These are phyloP conservation scores for Pseudocercospora eumusae DNA, from an alignment of 2,329 filamentous ascomycete genomes.

Conservation along the genomic window DNA sequence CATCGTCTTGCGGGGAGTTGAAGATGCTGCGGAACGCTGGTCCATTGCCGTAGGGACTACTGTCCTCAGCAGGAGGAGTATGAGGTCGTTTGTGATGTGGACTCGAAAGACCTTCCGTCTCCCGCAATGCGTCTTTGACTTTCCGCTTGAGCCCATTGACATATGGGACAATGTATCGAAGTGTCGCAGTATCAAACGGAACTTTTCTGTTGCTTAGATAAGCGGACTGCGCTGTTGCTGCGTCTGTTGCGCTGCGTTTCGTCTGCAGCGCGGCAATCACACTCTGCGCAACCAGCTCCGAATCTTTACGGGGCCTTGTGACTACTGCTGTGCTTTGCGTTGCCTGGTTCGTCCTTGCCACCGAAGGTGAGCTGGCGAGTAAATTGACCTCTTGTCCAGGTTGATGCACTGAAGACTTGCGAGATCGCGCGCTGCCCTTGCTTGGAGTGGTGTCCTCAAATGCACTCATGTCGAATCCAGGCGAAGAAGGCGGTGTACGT, in stretches of 20 bases:
- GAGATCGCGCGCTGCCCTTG: conserved; percentile 9
- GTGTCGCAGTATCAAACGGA: conserved; percentile 66
- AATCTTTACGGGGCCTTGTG: conserved; percentile 56
- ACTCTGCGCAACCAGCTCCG: conserved; percentile 60
- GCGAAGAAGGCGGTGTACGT: conserved; percentile 57
- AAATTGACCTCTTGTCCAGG: background rate
- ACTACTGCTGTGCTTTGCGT: conserved; percentile 32
- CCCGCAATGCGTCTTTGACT: conserved; percentile 51
- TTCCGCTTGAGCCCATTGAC: conserved; percentile 51
- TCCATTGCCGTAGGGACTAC: conserved; percentile 31
- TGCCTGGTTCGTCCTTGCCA: conserved; percentile 1
- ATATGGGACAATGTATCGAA: conserved; percentile 62
- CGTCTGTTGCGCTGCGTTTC: conserved; percentile 34
- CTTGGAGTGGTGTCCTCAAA: conserved; percentile 51
- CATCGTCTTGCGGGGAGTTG: conserved; percentile 32
- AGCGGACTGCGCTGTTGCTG: conserved; percentile 30
- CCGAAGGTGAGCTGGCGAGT: background rate
- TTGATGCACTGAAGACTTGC: conserved; percentile 11
- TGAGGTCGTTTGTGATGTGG: conserved; percentile 34
- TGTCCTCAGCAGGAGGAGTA: background rate
- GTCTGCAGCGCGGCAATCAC: conserved; percentile 62
- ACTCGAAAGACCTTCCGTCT: conserved; percentile 51
- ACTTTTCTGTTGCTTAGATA: conserved; percentile 54
- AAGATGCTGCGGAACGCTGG: conserved; percentile 42
- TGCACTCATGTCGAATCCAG: conserved; percentile 59